These are phyloP conservation scores for Berkeleyomyces basicola DNA, from an alignment of 2,329 filamentous ascomycete species.

Conservation along the genomic window DNA sequence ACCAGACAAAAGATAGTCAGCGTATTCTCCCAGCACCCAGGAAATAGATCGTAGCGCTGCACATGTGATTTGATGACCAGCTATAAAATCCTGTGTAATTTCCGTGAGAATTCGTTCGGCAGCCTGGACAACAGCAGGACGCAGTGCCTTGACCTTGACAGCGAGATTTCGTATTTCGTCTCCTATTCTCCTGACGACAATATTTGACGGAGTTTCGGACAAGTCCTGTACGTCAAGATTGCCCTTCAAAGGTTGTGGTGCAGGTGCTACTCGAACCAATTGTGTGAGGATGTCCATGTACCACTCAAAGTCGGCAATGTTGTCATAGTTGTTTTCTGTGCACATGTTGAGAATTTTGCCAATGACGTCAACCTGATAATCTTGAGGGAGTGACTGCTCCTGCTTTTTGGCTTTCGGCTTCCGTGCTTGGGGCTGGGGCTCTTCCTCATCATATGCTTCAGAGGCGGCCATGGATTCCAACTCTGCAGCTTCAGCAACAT, in stretches of 20 bases:
- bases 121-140: slow-evolving; percentile 63
- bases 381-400: slow-evolving; percentile 52
- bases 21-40: slow-evolving; percentile 84
- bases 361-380: slow-evolving; percentile 74
- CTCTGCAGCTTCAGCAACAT: slow-evolving; percentile 1
- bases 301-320: slow-evolving; percentile 88
- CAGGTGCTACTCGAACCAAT: slow-evolving; percentile 54
- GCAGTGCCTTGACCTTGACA: slow-evolving; percentile 75
- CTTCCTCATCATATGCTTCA: slow-evolving; percentile 9
- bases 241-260: slow-evolving; percentile 26
- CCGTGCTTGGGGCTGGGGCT: neutral
- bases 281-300: slow-evolving; percentile 84
- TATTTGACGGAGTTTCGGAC: slow-evolving; percentile 13
- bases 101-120: slow-evolving; percentile 59
- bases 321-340: slow-evolving; percentile 70
- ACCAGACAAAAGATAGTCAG: slow-evolving; percentile 50
- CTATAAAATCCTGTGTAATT: slow-evolving; percentile 33
- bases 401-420: slow-evolving; percentile 14
- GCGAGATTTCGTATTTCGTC: slow-evolving; percentile 78
- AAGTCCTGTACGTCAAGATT: slow-evolving; percentile 16
- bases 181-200: slow-evolving; percentile 41
- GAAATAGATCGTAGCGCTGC: slow-evolving; percentile 59
- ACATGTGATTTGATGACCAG: slow-evolving; percentile 39
- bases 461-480: neutral
- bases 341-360: slow-evolving; percentile 76